Evolutionary conservation across 148 eudicot genomes (phyloP), one percentile per base, ranked within the genome.

Genomic region (Amaranthus hypochondriacus): DNA sequence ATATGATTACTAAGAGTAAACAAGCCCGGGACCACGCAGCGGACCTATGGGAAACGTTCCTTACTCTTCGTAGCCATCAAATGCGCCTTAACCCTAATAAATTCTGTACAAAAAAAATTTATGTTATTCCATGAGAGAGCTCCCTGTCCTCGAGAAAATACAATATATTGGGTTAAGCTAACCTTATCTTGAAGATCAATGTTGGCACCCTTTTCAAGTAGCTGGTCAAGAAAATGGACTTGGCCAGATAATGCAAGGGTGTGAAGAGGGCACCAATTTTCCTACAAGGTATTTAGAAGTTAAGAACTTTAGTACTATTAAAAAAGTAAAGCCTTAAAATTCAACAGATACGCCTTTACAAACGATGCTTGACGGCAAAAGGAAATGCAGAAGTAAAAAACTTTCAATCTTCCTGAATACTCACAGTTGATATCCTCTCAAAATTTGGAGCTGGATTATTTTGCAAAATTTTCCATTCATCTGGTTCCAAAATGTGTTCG

Each of bases 231-330:
- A 67, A 75, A 81, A 72, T 74, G 85, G 75, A 90, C 92, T 81
- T 96, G 96, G 73, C 99, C 99, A 60, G 96, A 87, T 68, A 92
- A 80, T 12, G 92, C 97, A 74, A 90, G 83, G 18, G 97, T 85
- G 77, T 90, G 97, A 59, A 96, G 85, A 73, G 87, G 86, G 59
- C 74, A 84, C 99, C 99, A 92, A 70, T 96, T 96, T 46, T 61
- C 89, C 99, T 96, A 85, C 14, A 52, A 15, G n/a, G 63, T 48
- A 52, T 6, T 12, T 10, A 11, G 42, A 15, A 42, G 57, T 69
- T 62, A 60, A 56, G 62, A 80, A 60, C 6, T 58, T 43, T 60
- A 39, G 13, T 55, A 13, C 4, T 9, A 71, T 11, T 44, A 9
- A 42, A 11, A 2, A 58, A 11, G 47, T 12, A 9, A 59, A 59